Percentiles rank a stretch among this genome's conserved stretches.
These are phyloP conservation scores for Pseudogymnoascus sp. DNA, from an alignment of 2,329 filamentous ascomycete species.

Conservation along the genomic window DNA sequence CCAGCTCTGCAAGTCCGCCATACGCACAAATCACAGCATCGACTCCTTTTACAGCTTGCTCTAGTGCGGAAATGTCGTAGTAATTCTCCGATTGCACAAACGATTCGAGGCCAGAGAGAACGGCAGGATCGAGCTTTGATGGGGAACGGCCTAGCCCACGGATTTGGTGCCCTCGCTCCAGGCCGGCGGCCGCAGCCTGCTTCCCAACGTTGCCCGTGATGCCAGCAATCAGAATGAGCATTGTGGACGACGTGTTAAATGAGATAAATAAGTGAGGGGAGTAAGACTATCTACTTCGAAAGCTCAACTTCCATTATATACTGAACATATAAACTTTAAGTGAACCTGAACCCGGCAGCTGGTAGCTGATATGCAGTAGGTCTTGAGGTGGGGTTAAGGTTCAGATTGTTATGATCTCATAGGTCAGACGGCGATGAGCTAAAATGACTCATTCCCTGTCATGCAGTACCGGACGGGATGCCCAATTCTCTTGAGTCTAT, in stretches of 20 bases:
- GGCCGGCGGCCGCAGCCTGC: neutral
- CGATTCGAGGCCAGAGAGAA: constrained; percentile 20
- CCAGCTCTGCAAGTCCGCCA: constrained; percentile 18
- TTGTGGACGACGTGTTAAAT: neutral
- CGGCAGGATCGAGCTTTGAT: neutral
- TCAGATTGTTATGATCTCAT: neutral
- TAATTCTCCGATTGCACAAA: constrained; percentile 22
- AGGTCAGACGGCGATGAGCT: neutral
- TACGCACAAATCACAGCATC: constrained; percentile 31
- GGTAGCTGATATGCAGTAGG: neutral
- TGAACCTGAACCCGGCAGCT: neutral
- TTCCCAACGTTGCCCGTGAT: neutral
- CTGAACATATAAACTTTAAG: neutral
- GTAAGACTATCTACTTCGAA: neutral
- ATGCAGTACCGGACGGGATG: neutral
- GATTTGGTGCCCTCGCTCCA: neutral
- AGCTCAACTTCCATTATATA: neutral
- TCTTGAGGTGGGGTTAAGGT: neutral
- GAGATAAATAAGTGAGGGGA: neutral
- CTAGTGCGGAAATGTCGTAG: constrained; percentile 28
- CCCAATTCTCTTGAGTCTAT: neutral
- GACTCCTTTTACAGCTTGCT: constrained; percentile 27
- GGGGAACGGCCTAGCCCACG: neutral
- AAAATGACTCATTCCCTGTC: neutral
- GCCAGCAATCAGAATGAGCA: neutral